phyloP scores from a whole-genome alignment of 2,329 filamentous ascomycete genomes.

The Aspergillus sp. region DNA sequence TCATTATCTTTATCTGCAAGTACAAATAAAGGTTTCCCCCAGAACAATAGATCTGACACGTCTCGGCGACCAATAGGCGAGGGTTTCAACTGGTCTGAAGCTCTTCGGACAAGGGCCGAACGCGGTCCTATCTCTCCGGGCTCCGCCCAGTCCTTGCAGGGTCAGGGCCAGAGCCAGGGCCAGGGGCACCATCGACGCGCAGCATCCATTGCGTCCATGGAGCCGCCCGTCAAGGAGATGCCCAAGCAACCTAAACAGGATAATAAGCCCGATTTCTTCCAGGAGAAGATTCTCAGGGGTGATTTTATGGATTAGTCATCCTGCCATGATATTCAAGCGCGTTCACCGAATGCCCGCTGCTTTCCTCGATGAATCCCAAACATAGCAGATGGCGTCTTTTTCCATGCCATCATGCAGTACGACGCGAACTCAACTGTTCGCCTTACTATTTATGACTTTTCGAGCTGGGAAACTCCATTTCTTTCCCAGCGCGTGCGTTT shows the following conservation, averaged over 20 bases:
- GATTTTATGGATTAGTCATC: conserved; percentile 87
- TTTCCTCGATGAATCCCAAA: not conserved
- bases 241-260: conserved; percentile 55
- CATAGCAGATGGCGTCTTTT: not conserved
- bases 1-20: conserved; percentile 37
- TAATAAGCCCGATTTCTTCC: conserved; percentile 92
- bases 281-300: conserved; percentile 95
- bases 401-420: not conserved
- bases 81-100: conserved; percentile 97
- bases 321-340: not conserved
- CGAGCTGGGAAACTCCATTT: not conserved
- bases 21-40: conserved; percentile 38
- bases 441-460: not conserved
- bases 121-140: conserved; percentile 59
- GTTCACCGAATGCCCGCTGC: not conserved
- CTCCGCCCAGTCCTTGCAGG: conserved; percentile 36
- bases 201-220: conserved; percentile 57
- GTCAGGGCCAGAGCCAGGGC: conserved; percentile 51
- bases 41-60: conserved; percentile 48
- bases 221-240: conserved; percentile 55
- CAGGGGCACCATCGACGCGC: conserved; percentile 49
- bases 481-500: not conserved
- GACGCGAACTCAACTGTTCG: not conserved
- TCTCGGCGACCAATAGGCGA: conserved; percentile 68
- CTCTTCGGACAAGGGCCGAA: conserved; percentile 88